These are phyloP conservation scores for Hypoxylon rickii DNA, from an alignment of 495 filamentous ascomycete species.

Conservation along the genomic window DNA sequence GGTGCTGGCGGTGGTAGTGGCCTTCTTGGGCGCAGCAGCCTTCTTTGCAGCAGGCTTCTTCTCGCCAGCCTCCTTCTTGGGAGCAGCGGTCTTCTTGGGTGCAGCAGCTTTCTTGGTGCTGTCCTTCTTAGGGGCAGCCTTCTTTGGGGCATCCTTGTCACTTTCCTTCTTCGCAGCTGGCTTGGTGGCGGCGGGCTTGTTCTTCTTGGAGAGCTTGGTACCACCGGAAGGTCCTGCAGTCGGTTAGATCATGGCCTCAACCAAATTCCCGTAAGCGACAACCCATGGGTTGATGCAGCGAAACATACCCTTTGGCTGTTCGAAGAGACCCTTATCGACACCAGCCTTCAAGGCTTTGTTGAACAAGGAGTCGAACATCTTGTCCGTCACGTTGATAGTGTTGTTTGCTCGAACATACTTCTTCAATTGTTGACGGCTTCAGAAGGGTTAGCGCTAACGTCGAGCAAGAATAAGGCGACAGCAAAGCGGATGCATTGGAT, in stretches of 20 bases:
- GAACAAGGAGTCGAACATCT: conserved; percentile 86
- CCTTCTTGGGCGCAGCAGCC: conserved; percentile 58
- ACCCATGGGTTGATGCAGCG: background rate
- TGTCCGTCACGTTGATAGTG: conserved; percentile 71
- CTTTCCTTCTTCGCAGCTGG: conserved; percentile 53
- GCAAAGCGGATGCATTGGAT: conserved; percentile 10
- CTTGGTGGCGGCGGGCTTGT: conserved; percentile 47
- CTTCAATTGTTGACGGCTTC: conserved; percentile 93
- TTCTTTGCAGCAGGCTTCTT: conserved; percentile 58
- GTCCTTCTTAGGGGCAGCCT: conserved; percentile 44
- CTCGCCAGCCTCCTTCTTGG: conserved; percentile 54
- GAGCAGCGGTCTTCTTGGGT: conserved; percentile 48
- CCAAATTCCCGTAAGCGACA: no score
- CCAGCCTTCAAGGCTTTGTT: conserved; percentile 89
- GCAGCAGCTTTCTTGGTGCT: conserved; percentile 47
- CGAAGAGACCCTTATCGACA: conserved; percentile 87
- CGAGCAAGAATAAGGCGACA: conserved; percentile 1
- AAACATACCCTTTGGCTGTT: conserved; percentile 89
- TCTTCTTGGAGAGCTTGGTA: conserved; percentile 96
- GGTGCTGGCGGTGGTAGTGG: conserved; percentile 48
- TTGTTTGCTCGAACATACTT: conserved; percentile 98
- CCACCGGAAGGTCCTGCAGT: conserved; percentile 81
- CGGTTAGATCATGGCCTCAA: conserved; percentile 25
- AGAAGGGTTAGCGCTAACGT: conserved; percentile 41
- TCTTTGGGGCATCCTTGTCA: conserved; percentile 52